Conservation (phyloP, 345 rosid species). For the Hibiscus tridactylites region DNA sequence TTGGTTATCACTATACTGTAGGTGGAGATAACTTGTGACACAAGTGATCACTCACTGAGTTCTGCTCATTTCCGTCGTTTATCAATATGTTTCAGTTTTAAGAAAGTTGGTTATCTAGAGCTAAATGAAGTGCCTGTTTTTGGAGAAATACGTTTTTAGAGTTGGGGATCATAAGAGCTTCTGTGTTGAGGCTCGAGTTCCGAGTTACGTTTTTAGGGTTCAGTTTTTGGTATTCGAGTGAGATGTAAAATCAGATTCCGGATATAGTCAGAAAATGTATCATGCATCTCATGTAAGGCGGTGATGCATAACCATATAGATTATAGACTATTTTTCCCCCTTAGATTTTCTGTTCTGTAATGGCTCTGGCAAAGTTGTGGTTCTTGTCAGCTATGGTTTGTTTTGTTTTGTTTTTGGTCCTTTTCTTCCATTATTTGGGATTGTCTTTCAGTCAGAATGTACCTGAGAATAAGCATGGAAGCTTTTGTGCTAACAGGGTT, state of each 20-base stretch:
- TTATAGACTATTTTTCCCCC: conserved; percentile 6
- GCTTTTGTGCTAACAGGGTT: conserved; percentile 11
- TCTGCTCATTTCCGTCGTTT: conserved; percentile 22
- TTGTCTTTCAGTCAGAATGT: conserved; percentile 39
- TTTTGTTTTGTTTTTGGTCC: conserved; percentile 15
- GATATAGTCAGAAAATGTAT: conserved; percentile 49
- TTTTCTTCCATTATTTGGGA: conserved; percentile 23
- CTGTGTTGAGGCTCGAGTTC: conserved; percentile 55
- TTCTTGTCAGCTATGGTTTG: conserved; percentile 37
- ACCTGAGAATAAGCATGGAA: conserved; percentile 30
- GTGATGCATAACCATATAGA: conserved; percentile 43
- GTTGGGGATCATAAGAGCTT: conserved; percentile 42
- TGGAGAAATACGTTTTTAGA: conserved; percentile 37
- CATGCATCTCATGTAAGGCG: conserved; percentile 71
- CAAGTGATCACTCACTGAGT: conserved; percentile 48
- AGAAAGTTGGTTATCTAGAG: conserved; percentile 46
- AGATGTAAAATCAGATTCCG: conserved; percentile 71
- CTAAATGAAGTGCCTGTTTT: conserved; percentile 51
- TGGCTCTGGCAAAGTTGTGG: conserved; percentile 35
- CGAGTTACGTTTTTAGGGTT: conserved; percentile 33
- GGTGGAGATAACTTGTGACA: conserved; percentile 23
- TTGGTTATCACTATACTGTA: conserved; percentile 23
- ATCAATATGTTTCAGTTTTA: conserved; percentile 27
- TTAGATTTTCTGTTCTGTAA: conserved; percentile 28
- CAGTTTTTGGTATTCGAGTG: conserved; percentile 40